Base-by-base conservation (phyloP, 2,329 filamentous ascomycete genomes). In the Spiromastix sp. region DNA sequence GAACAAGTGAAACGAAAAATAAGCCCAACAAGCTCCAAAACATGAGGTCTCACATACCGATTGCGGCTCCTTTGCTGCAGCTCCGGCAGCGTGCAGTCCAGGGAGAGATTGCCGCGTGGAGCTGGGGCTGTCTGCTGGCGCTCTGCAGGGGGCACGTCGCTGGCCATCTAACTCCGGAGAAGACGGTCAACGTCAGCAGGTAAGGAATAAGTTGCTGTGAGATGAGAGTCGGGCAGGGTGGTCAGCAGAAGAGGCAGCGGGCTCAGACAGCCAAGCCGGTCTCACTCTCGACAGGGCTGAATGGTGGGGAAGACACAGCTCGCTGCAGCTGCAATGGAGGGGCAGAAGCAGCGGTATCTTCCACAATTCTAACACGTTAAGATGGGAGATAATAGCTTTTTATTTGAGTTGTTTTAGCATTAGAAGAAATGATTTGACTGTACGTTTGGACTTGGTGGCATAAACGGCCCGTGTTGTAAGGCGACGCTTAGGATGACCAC, bases 31-130 rank as follows among this genome's bases (percentile, higher is more conserved):
- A 24, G 21, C 21, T 24, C 21, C 7, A 31, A 12, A 24, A n/a
- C n/a, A n/a, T n/a, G n/a, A n/a, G n/a, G n/a, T n/a, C n/a, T n/a
- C 12, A 25, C 34, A 36, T 36, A 36, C 34, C 34, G 19, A 19
- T 7, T 29, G 18, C n/a, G 18, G 9, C 18, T 7, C 21, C 21
- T 24, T 16, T 30, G 34, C 10, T 30, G 18, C 26, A n/a, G 25
- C 25, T 24, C 21, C n/a, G 27, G 19, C 15, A 8, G 34, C 13
- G 9, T 20, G 15, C 34, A 36, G 18, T 30, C 34, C 24, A 18
- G 11, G 7, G 34, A 24, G 21, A 24, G 29, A 11, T 36, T 30
- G 21, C 12, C n/a, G 7, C 21, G 21, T 24, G 21, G n/a, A 7
- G n/a, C 7, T 7, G 21, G 7, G 24, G 15, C 34, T 15, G 12